phyloP scores from a whole-genome alignment of 1,284 basidiomycete species.

The Malassezia sp. region DNA sequence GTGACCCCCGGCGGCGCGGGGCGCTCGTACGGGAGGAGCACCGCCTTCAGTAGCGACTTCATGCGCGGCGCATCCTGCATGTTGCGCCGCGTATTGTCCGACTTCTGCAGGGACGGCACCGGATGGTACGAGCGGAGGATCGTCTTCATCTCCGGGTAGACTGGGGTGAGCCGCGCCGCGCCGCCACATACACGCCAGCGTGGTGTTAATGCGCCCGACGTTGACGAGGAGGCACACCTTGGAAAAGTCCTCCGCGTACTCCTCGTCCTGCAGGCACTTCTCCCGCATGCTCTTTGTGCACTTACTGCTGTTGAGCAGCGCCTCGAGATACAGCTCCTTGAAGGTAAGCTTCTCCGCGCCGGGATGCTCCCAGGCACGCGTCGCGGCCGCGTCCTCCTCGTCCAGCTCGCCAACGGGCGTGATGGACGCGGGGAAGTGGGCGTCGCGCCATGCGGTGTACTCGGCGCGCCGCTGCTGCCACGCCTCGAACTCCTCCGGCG shows the following conservation, averaged over 20 bases:
- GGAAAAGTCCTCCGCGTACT: conserved; percentile 67
- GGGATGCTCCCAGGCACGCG: conserved; percentile 26
- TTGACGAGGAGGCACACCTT: conserved; percentile 72
- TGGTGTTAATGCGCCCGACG: conserved; percentile 84
- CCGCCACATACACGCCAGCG: no score
- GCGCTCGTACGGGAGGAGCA: conserved; percentile 60
- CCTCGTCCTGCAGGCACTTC: conserved; percentile 66
- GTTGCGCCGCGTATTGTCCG: conserved; percentile 56
- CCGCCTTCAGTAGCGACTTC: conserved; percentile 64
- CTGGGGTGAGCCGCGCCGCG: no score
- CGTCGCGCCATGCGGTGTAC: conserved; percentile 12
- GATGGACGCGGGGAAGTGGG: conserved; percentile 11
- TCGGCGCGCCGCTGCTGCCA: conserved; percentile 18
- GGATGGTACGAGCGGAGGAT: conserved; percentile 69
- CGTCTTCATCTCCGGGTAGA: conserved; percentile 63
- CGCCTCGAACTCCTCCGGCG: conserved; percentile 21
- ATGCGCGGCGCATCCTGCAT: conserved; percentile 71
- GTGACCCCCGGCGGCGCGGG: conserved; percentile 25
- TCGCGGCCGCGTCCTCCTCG: conserved; percentile 18
- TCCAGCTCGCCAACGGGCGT: conserved; percentile 8
- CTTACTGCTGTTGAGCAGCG: conserved; percentile 64
- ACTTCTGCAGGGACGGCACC: conserved; percentile 63
- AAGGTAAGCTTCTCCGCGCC: conserved; percentile 52
- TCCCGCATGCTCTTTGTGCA: conserved; percentile 77
- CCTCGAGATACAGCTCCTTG: conserved; percentile 69